Evolutionary conservation across 2,329 filamentous ascomycete genomes (phyloP), one percentile per base, ranked within the genome.

Genomic region (Purpureocillium lavendulum): DNA sequence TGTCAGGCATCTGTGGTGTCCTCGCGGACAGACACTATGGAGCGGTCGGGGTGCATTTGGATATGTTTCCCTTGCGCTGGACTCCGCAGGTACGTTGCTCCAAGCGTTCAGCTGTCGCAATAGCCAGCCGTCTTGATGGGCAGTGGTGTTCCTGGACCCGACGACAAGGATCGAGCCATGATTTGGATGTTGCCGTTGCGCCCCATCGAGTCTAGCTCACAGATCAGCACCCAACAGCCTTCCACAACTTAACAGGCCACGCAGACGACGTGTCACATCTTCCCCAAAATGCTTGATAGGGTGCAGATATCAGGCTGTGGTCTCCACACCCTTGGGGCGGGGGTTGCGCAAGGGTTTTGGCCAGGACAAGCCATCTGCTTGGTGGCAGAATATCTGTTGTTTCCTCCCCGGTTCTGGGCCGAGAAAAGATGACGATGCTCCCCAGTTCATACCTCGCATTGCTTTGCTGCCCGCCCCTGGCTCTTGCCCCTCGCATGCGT

Each of bases 221-320:
- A 30, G 7, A 17, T n/a, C 14, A 30, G 17, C 15, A 9, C 26
- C 34, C 24, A 36, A 29, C 35, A 18, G 26, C 12, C 24, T 36
- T 13, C 11, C 12, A n/a, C 13, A 17, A 30, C 30, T 36, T n/a
- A 26, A 10, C 5, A 10, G 21, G 21, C 21, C 21, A 31, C 42
- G 45, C 40, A 43, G 45, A 40, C 21, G 45, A 49, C 33, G 40
- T 3, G 43, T 48, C 47, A 46, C 34, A 41, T 26, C 5, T 46
- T 33, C 39, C 15, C 16, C 30, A 24, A 43, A 29, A 40, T 40
- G 33, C 7, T 24, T 21, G 26, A 26, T 31, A 39, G 37, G 33
- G 38, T 39, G 41, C 32, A 31, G 15, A 17, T 39, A 30, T 36
- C 8, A 26, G 35, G 26, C 35, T 28, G 21, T 16, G 9, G 16